These are phyloP conservation scores for Fusarium phyllophilum DNA, from an alignment of 2,329 filamentous ascomycete species.

Conservation along the genomic window DNA sequence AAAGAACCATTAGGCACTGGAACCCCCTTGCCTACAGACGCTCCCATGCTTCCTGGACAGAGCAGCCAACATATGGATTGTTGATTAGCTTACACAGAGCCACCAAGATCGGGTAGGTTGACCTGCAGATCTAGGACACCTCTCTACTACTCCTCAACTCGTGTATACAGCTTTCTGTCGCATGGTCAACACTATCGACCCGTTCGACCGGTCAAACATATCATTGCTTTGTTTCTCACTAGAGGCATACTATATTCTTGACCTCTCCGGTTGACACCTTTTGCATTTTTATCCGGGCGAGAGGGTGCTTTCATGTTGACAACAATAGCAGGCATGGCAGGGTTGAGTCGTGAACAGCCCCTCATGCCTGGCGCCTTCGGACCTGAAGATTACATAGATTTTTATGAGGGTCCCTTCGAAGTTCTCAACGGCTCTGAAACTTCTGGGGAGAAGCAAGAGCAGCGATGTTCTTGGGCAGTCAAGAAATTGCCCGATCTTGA, in stretches of 20 bases:
- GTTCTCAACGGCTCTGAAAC: slow-evolving; percentile 40
- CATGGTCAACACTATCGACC: slow-evolving; percentile 8
- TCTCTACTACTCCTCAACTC: background rate
- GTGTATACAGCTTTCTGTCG: slow-evolving; percentile 23
- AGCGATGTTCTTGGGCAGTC: slow-evolving; percentile 30
- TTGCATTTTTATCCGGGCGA: background rate
- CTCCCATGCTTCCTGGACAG: slow-evolving; percentile 1
- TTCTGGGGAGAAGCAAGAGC: slow-evolving; percentile 35
- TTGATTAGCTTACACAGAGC: slow-evolving; percentile 4
- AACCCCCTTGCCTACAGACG: background rate
- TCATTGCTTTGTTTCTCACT: background rate
- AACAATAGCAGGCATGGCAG: slow-evolving; percentile 7
- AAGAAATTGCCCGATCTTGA: slow-evolving; percentile 42
- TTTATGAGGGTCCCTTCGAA: slow-evolving; percentile 45
- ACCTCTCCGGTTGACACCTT: background rate
- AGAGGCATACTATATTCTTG: background rate
- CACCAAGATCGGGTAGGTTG: slow-evolving; percentile 4
- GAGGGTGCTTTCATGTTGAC: background rate
- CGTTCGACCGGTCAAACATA: slow-evolving; percentile 1
- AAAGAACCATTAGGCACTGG: background rate
- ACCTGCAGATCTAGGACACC: background rate
- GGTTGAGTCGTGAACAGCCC: slow-evolving; percentile 24
- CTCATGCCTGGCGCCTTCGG: slow-evolving; percentile 46
- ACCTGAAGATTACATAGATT: slow-evolving; percentile 46
- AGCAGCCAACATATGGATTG: background rate